Conservation (phyloP, 2,329 filamentous ascomycete genomes). For the Sphaerulina musiva region DNA sequence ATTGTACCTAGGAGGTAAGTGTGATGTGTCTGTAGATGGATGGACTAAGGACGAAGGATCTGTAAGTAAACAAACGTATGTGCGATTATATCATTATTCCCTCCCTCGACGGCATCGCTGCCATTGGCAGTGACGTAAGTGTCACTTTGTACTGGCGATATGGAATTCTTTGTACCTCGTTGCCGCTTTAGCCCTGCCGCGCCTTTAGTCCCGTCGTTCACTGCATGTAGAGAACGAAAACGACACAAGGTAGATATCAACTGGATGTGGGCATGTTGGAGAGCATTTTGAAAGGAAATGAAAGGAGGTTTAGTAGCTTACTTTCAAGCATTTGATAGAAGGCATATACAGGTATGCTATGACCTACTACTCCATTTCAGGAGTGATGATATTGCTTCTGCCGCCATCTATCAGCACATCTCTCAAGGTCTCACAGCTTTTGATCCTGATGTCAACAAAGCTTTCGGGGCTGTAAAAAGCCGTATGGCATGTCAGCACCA, state of each 20-base stretch:
- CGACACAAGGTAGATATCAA: no score
- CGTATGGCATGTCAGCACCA: conserved; percentile 31
- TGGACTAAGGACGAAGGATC: not conserved
- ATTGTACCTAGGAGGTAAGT: no score
- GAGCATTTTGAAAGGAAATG: not conserved
- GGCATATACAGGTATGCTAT: not conserved
- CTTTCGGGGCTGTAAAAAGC: conserved; percentile 28
- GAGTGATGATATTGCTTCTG: conserved; percentile 24
- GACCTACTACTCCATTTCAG: conserved; percentile 23
- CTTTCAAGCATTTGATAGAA: no score
- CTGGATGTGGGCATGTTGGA: no score
- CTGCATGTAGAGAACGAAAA: no score
- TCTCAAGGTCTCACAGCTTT: conserved; percentile 27
- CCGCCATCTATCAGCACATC: conserved; percentile 26
- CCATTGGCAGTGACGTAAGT: not conserved
- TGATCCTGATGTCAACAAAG: conserved; percentile 26
- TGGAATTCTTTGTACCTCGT: not conserved
- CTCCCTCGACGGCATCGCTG: not conserved
- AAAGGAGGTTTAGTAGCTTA: no score
- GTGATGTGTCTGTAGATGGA: not conserved
- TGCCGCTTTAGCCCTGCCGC: not conserved
- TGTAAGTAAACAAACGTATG: no score
- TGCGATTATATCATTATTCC: no score
- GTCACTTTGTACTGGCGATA: not conserved
- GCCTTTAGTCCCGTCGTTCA: no score